Percentiles rank a stretch among this genome's conserved stretches.
These are phyloP conservation scores for Salvia splendens DNA, from an alignment of 257 asterid species.

Conservation along the genomic window DNA sequence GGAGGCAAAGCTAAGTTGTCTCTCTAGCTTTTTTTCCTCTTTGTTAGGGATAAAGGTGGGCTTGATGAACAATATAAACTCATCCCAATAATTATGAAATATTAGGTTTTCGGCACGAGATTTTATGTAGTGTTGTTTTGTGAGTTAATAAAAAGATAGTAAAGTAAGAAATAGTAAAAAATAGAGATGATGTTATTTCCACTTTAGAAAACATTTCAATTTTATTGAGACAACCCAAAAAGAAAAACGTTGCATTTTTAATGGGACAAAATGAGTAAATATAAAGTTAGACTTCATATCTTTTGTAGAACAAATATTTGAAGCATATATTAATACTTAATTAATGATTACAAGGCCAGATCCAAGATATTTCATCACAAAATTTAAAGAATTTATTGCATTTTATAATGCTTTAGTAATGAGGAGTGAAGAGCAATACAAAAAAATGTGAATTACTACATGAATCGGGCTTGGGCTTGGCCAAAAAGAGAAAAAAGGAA, in stretches of 20 bases:
- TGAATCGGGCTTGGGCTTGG: constrained; percentile 42
- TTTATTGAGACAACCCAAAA: too few relatives aligned
- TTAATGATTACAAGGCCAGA: neutral
- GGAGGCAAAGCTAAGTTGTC: constrained; percentile 93
- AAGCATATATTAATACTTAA: neutral
- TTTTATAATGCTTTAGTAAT: neutral
- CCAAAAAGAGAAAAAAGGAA: constrained; percentile 53
- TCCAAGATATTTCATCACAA: too few relatives aligned
- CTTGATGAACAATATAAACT: constrained; percentile 36
- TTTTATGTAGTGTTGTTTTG: too few relatives aligned
- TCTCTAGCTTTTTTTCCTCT: constrained; percentile 45
- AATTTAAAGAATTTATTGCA: too few relatives aligned
- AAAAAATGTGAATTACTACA: constrained; percentile 1
- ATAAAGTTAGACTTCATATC: constrained; percentile 65
- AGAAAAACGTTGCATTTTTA: too few relatives aligned
- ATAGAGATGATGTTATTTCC: too few relatives aligned
- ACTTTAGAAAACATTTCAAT: too few relatives aligned
- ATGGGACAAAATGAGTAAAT: too few relatives aligned
- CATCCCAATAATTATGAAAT: too few relatives aligned
- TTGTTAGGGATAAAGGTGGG: constrained; percentile 53
- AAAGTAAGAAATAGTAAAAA: too few relatives aligned
- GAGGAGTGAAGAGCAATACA: constrained; percentile 15
- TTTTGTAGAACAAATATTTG: constrained; percentile 41
- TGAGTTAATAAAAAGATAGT: too few relatives aligned
- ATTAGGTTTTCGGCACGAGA: too few relatives aligned